A percentile compares a stretch with the other conserved stretches of the same genome.
Conservation (phyloP, 345 rosid species). For the Anastatica hierochuntica region DNA sequence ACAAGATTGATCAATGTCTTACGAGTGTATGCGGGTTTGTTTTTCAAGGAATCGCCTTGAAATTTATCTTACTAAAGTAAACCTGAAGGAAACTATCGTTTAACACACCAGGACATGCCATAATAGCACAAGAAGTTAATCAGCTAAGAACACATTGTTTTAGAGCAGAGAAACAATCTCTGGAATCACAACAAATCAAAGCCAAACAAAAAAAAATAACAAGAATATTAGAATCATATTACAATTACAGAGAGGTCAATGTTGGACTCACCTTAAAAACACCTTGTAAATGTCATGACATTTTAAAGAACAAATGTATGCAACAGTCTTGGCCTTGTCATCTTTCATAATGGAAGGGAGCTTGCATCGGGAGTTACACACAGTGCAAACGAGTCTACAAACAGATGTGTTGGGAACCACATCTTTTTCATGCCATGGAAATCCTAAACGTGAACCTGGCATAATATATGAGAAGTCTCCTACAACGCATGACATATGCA, state of each 20-base stretch:
- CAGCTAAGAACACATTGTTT: too few relatives aligned
- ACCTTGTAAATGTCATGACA: too few relatives aligned
- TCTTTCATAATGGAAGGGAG: too few relatives aligned
- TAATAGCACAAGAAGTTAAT: slow-evolving; percentile 72
- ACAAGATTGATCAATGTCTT: background rate
- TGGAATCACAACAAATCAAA: slow-evolving; percentile 90
- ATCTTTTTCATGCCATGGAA: too few relatives aligned
- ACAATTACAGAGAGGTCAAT: too few relatives aligned
- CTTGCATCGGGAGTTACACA: background rate
- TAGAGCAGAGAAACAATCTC: slow-evolving; percentile 86
- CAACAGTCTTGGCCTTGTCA: too few relatives aligned
- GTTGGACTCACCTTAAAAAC: too few relatives aligned
- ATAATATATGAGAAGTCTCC: background rate
- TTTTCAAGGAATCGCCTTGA: background rate
- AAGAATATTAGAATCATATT: background rate
- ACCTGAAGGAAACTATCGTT: slow-evolving; percentile 76
- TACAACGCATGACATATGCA: slow-evolving; percentile 1
- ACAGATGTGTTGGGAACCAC: background rate
- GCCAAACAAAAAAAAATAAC: background rate
- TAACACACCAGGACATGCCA: slow-evolving; percentile 83
- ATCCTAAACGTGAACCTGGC: background rate
- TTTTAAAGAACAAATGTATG: too few relatives aligned
- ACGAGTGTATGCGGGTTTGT: background rate
- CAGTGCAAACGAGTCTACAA: too few relatives aligned
- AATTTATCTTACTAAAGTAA: slow-evolving; percentile 79